Conservation (phyloP, 768 basidiomycete genomes). For the Podaxis sp. region DNA sequence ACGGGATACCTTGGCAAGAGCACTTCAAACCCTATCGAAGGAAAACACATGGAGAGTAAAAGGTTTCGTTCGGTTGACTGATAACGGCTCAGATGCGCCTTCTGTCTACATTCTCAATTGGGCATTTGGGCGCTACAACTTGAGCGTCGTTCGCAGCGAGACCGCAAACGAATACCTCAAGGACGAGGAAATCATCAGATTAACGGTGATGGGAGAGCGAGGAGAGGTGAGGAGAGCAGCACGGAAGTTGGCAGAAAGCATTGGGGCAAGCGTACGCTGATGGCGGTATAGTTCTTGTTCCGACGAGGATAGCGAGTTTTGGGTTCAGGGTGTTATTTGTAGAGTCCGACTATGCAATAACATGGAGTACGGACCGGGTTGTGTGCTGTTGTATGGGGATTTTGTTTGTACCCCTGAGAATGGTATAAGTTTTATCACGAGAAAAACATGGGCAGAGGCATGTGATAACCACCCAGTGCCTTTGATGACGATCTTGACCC, state of each 20-base stretch:
- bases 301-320: background rate
- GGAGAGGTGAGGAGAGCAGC: conserved; percentile 71
- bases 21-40: conserved; percentile 55
- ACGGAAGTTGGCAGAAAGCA: conserved; percentile 45
- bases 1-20: conserved; percentile 37
- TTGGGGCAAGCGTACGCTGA: conserved; percentile 26
- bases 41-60: conserved; percentile 83
- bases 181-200: conserved; percentile 40
- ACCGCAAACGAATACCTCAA: conserved; percentile 22
- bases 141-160: conserved; percentile 24
- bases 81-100: conserved; percentile 18
- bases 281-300: background rate
- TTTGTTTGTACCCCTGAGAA: background rate
- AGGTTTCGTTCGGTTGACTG: conserved; percentile 67
- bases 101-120: conserved; percentile 72
- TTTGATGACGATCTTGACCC: background rate
- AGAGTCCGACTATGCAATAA: no score
- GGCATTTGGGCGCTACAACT: conserved; percentile 88
- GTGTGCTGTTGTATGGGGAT: no score
- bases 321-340: no score
- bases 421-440: background rate
- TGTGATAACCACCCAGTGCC: conserved; percentile 4
- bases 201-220: conserved; percentile 92
- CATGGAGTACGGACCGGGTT: no score
- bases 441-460: conserved; percentile 1